Evolutionary conservation across 2,329 filamentous ascomycete species (phyloP), one percentile per base, ranked within the genome.

Genomic region (Lachnellula suecica): DNA sequence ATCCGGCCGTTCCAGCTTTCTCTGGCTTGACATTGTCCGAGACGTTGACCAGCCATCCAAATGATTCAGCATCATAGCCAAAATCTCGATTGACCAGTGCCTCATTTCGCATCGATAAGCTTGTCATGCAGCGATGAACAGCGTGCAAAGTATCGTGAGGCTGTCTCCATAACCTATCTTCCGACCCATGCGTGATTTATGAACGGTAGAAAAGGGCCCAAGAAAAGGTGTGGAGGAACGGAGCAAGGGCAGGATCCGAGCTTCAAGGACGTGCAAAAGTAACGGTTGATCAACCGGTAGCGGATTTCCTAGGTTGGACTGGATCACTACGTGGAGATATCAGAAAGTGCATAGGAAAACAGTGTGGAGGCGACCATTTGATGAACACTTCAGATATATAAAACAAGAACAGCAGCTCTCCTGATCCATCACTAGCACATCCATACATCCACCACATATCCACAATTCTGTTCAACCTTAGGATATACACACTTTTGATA

Each of bases 211-310:
- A 54, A 37, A 45, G 50, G 52, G 52, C 53, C 51, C 53, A 53
- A 50, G 31, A 51, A 60, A 62, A 62, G 52, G 63, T 63, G 64
- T 63, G 63, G 64, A 65, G 57, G 61, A 59, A 46, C 43, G 51
- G 24, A 58, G 52, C 56, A 50, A 60, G 60, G 59, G 59, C 51
- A 59, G 35, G 59, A 62, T 58, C 52, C 54, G 60, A 64, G 54
- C 49, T 45, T 63, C 58, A 55, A 63, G 53, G 59, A 62, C 47
- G 59, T 65, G 56, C 55, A 64, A 60, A 60, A 60, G 23, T 62
- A 52, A 63, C 59, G 52, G 59, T 49, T 59, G 57, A 59, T 61
- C 57, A 40, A 37, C 58, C 59, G 47, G 58, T 59, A 61, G 60
- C 58, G 56, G 44, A 60, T 57, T 64, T 47, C 63, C 59, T 57